These are phyloP conservation scores for Vairimorpha ceranae DNA, from an alignment of 371 early-diverging fungal species.

Conservation along the genomic window DNA sequence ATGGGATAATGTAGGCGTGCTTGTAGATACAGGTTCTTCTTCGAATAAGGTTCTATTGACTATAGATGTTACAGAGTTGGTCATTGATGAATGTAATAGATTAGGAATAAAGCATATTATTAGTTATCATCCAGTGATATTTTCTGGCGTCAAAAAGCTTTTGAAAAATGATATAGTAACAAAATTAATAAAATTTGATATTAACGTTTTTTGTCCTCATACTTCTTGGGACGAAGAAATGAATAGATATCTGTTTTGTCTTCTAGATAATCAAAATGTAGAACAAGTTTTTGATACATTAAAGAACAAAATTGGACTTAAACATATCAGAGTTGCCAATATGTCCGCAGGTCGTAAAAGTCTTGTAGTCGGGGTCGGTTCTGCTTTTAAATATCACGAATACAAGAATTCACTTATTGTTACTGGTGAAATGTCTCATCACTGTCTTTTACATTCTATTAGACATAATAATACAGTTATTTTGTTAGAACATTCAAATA, in stretches of 20 bases:
- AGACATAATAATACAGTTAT: constrained; percentile 73
- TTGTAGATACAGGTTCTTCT: constrained; percentile 64
- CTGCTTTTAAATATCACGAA: constrained; percentile 70
- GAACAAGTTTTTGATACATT: neutral
- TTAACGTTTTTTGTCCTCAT: constrained; percentile 88
- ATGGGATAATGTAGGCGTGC: constrained; percentile 82
- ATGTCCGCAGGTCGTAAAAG: constrained; percentile 19
- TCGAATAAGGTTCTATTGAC: constrained; percentile 80
- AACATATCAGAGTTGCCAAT: constrained; percentile 11
- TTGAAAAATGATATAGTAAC: constrained; percentile 75
- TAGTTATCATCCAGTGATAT: constrained; percentile 90
- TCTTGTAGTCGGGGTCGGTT: constrained; percentile 77
- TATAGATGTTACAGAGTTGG: constrained; percentile 78
- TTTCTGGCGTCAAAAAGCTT: constrained; percentile 74
- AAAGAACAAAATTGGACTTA: neutral
- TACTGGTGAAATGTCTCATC: constrained; percentile 88
- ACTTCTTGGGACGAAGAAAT: constrained; percentile 75
- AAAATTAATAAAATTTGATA: constrained; percentile 70
- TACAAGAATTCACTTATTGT: constrained; percentile 69
- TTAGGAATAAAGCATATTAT: constrained; percentile 64
- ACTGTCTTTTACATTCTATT: constrained; percentile 73
- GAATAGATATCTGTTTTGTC: constrained; percentile 47
- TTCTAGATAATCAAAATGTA: neutral
- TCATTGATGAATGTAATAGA: constrained; percentile 75
- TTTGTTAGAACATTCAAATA: constrained; percentile 80